phyloP scores from a whole-genome alignment of 2,329 filamentous ascomycete species.

The Fusarium incarnatum region DNA sequence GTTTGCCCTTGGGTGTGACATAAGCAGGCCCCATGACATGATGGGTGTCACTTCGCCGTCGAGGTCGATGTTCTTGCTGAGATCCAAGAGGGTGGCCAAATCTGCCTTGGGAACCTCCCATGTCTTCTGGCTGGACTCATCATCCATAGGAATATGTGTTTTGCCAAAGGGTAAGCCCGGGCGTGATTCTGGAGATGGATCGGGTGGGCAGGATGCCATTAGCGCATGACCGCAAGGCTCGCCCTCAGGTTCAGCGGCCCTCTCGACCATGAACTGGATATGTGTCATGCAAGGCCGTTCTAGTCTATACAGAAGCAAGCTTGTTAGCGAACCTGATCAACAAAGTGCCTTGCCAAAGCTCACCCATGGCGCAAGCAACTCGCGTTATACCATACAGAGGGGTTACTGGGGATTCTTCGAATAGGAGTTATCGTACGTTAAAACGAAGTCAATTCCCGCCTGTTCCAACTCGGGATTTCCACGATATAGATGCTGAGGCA shows the following conservation, averaged over 20 bases:
- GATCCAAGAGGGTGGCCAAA: constrained; percentile 82
- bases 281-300: constrained; percentile 95
- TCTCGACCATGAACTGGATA: constrained; percentile 80
- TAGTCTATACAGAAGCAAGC: constrained; percentile 70
- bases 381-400: constrained; percentile 60
- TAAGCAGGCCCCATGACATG: constrained; percentile 90
- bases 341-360: constrained; percentile 33
- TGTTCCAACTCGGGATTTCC: constrained; percentile 78
- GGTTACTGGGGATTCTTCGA: constrained; percentile 74
- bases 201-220: constrained; percentile 91
- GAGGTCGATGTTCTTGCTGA: constrained; percentile 84
- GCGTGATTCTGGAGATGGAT: constrained; percentile 64
- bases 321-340: constrained; percentile 57
- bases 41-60: constrained; percentile 94
- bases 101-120: constrained; percentile 83
- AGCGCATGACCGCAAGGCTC: constrained; percentile 88
- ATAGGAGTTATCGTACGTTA: constrained; percentile 80
- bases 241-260: constrained; percentile 67
- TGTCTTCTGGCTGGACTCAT: constrained; percentile 71
- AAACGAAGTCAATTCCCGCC: constrained; percentile 88
- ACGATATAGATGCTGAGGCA: constrained; percentile 43
- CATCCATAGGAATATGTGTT: constrained; percentile 52
- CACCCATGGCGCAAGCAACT: constrained; percentile 37
- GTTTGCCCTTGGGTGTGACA: constrained; percentile 75
- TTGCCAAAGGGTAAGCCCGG: constrained; percentile 66